Evolutionary conservation across 2,329 filamentous ascomycete genomes (phyloP).

Genomic region (Fusarium humuli): DNA sequence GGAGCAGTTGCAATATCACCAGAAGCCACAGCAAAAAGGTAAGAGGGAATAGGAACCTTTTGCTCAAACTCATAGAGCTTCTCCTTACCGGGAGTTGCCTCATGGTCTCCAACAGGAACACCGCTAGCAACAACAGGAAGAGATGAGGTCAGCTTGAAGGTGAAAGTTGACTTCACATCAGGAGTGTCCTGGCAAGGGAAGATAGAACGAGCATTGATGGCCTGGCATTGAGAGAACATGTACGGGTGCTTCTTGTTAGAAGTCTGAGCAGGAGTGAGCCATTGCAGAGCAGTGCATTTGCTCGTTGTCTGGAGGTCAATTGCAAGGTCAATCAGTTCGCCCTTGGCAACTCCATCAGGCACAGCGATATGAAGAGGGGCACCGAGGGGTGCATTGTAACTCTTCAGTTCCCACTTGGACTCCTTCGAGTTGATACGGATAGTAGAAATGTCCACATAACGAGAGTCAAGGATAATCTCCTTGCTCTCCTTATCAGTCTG

Average conservation of each 20-base stretch:
- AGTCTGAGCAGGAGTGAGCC: constrained; percentile 93
- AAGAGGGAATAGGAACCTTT: constrained; percentile 90
- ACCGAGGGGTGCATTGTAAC: constrained; percentile 79
- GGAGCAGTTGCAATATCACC: constrained; percentile 87
- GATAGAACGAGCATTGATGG: constrained; percentile 91
- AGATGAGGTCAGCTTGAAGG: constrained; percentile 86
- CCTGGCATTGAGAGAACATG: constrained; percentile 98
- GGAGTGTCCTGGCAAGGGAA: constrained; percentile 98
- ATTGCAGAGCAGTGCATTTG: constrained; percentile 92
- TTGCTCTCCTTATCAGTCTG: constrained; percentile 77
- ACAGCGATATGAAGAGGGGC: constrained; percentile 75
- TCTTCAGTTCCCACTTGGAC: constrained; percentile 75
- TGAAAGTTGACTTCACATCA: constrained; percentile 95
- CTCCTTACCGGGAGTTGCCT: constrained; percentile 58
- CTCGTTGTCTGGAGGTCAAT: constrained; percentile 85
- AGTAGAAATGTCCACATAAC: constrained; percentile 77
- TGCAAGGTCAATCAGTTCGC: constrained; percentile 64
- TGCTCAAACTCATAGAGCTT: constrained; percentile 89
- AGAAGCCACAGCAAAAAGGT: constrained; percentile 91
- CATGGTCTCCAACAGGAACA: constrained; percentile 65
- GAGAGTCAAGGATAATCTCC: constrained; percentile 90
- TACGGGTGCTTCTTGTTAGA: constrained; percentile 96
- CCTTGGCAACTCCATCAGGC: constrained; percentile 65
- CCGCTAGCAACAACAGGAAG: constrained; percentile 94
- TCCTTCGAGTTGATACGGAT: constrained; percentile 76